These are phyloP conservation scores for Chaetomiaceae sp. DNA, from an alignment of 2,329 filamentous ascomycete species.

Conservation along the genomic window DNA sequence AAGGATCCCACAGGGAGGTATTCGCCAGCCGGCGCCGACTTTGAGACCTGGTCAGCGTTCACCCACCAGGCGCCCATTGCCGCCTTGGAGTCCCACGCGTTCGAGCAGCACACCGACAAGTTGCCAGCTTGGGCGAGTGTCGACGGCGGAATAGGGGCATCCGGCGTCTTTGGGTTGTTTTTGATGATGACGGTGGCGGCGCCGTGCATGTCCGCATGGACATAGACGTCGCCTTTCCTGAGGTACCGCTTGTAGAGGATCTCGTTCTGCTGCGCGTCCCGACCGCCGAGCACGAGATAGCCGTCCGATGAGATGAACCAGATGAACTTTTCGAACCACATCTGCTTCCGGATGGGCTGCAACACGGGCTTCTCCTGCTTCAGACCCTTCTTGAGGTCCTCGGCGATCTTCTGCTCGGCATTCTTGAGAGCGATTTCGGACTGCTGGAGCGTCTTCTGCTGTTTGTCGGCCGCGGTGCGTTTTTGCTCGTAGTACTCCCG, in stretches of 20 bases:
- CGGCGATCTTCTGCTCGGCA: slow-evolving; percentile 80
- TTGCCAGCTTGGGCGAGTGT: slow-evolving; percentile 88
- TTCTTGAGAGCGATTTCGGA: slow-evolving; percentile 81
- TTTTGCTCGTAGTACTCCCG: slow-evolving; percentile 89
- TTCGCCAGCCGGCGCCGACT: slow-evolving; percentile 74
- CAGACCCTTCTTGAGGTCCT: slow-evolving; percentile 79
- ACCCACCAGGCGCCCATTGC: slow-evolving; percentile 98
- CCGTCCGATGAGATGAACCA: slow-evolving; percentile 97
- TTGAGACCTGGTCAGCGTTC: slow-evolving; percentile 81
- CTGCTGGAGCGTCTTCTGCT: slow-evolving; percentile 79
- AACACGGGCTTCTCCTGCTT: slow-evolving; percentile 90
- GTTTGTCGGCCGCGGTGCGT: slow-evolving; percentile 76
- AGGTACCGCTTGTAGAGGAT: slow-evolving; percentile 84
- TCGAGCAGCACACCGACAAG: slow-evolving; percentile 69
- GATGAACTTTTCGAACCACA: slow-evolving; percentile 97
- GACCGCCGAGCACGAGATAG: slow-evolving; percentile 84
- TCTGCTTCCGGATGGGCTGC: slow-evolving; percentile 72
- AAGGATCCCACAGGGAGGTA: slow-evolving; percentile 74
- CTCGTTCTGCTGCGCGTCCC: slow-evolving; percentile 85
- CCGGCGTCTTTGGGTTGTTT: slow-evolving; percentile 71
- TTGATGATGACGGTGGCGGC: slow-evolving; percentile 86
- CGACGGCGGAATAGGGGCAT: slow-evolving; percentile 85
- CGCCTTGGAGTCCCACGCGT: slow-evolving; percentile 92
- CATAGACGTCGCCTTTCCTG: slow-evolving; percentile 84
- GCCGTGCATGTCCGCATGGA: slow-evolving; percentile 83